Percentiles rank a stretch among this genome's conserved stretches.
Conservation (phyloP, 345 rosid species). For the Populus tremula region DNA sequence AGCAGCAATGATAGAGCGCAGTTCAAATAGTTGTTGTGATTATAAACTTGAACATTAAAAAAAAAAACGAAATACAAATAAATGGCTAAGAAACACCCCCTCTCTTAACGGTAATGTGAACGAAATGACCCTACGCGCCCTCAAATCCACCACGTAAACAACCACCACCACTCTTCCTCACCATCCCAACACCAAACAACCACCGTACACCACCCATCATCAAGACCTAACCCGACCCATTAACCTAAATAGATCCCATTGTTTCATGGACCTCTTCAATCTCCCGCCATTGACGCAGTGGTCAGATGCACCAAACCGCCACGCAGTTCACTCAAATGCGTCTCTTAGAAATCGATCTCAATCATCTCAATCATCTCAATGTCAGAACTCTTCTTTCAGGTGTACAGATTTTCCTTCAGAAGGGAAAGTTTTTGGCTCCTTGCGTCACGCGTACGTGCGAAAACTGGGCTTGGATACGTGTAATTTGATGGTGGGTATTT, state of each 20-base stretch:
- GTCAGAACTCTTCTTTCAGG: constrained; percentile 51
- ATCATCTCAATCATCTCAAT: constrained; percentile 67
- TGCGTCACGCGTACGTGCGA: constrained; percentile 56
- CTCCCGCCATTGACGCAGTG: constrained; percentile 55
- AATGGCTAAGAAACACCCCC: not conserved
- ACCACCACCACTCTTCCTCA: constrained; percentile 1
- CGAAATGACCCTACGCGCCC: constrained; percentile 43
- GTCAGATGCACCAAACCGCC: constrained; percentile 52
- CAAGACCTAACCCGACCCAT: constrained; percentile 11
- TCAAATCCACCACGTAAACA: constrained; percentile 23
- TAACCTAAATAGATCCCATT: constrained; percentile 20
- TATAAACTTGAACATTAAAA: too few relatives aligned
- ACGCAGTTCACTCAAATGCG: constrained; percentile 56
- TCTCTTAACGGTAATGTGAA: not conserved
- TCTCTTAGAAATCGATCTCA: constrained; percentile 51
- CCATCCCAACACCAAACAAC: not conserved
- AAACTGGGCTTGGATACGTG: constrained; percentile 37
- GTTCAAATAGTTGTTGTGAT: too few relatives aligned
- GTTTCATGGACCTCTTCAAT: constrained; percentile 76
- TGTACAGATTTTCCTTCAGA: constrained; percentile 42
- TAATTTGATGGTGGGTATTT: constrained; percentile 29
- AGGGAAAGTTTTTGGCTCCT: constrained; percentile 39
- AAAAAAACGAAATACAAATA: not conserved
- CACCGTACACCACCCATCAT: constrained; percentile 15
- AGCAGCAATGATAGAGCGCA: too few relatives aligned